Evolutionary conservation across 805 yeast species (phyloP).

Genomic region (Yarrowia alimentaria): DNA sequence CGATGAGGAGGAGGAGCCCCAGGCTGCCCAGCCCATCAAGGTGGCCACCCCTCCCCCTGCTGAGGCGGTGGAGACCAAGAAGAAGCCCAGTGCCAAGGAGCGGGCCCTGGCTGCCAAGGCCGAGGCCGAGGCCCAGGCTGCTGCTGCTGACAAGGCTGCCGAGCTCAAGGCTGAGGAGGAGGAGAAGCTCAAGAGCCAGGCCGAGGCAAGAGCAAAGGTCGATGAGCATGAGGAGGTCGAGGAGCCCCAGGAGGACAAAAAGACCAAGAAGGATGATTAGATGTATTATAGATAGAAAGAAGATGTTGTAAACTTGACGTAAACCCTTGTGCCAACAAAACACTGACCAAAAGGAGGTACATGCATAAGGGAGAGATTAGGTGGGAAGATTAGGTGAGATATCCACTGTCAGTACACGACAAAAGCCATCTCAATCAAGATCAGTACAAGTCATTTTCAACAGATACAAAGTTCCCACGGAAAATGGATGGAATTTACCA

Average conservation of each 20-base stretch:
- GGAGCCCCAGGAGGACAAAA: slow-evolving; percentile 5
- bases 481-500: too few relatives aligned
- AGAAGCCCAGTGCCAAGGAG: slow-evolving; percentile 24
- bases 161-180: too few relatives aligned
- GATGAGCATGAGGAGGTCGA: slow-evolving; percentile 23
- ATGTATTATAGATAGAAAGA: slow-evolving; percentile 26
- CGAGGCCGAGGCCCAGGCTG: slow-evolving; percentile 4
- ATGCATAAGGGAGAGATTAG: too few relatives aligned
- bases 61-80: not conserved
- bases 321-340: too few relatives aligned
- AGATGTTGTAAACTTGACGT: too few relatives aligned
- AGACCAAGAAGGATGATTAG: slow-evolving; percentile 24
- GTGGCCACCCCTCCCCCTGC: slow-evolving; percentile 14
- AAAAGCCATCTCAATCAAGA: too few relatives aligned
- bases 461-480: too few relatives aligned
- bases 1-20: not conserved
- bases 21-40: slow-evolving; percentile 8
- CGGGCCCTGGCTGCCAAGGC: slow-evolving; percentile 25
- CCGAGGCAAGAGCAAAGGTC: too few relatives aligned
- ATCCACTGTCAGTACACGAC: too few relatives aligned
- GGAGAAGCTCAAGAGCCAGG: not conserved
- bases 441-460: too few relatives aligned
- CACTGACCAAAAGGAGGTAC: too few relatives aligned
- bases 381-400: too few relatives aligned
- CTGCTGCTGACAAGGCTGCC: not conserved